Evolutionary conservation across 345 rosid species (phyloP).

Genomic region (Arabidopsis thaliana): TAIR10.1 NC_003071.7:15629501-15630000

Average conservation of each 20-base stretch:
- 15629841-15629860: no score
- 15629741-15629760: no score
- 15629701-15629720: neutral
- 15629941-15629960: neutral
- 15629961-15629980: neutral
- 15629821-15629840: no score
- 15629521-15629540: neutral
- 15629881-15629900: neutral
- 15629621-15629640: neutral
- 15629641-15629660: neutral
- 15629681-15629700: neutral
- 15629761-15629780: no score
- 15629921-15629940: neutral
- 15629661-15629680: neutral
- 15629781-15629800: neutral
- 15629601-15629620: neutral
- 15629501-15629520: neutral
- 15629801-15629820: neutral
- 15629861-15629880: neutral
- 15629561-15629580: neutral
- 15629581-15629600: neutral
- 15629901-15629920: neutral
- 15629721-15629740: no score
- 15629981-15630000: conserved; percentile 6
- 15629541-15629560: neutral